These are phyloP conservation scores for Przewalskia tangutica DNA, from an alignment of 257 asterid species.

Conservation along the genomic window DNA sequence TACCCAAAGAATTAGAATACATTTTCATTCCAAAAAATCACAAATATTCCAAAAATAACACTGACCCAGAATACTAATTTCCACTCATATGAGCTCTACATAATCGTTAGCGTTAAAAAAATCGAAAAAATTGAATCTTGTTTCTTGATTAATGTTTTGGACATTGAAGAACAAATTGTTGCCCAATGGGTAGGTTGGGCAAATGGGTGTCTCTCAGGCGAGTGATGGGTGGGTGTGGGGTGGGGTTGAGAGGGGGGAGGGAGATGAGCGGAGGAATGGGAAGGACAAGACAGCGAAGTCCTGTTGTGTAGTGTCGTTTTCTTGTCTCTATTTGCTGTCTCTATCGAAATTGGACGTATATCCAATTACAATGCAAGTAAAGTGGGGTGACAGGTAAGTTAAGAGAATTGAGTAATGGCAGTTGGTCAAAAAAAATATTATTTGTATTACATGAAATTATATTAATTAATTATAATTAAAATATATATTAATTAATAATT, in stretches of 20 bases:
- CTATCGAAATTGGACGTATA: background rate
- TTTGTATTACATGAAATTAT: background rate
- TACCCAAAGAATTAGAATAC: slow-evolving; percentile 20
- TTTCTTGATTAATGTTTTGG: too few relatives aligned
- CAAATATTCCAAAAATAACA: background rate
- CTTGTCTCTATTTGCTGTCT: slow-evolving; percentile 7
- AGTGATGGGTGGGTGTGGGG: background rate
- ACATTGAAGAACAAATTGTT: slow-evolving; percentile 4
- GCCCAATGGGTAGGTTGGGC: background rate
- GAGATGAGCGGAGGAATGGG: background rate
- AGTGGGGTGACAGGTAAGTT: background rate
- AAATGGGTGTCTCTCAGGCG: background rate
- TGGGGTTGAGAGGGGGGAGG: background rate
- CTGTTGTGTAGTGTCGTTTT: slow-evolving; percentile 35
- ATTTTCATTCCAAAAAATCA: slow-evolving; percentile 36
- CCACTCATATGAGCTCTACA: background rate
- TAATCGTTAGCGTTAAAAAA: background rate
- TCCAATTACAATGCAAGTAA: background rate
- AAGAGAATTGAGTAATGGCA: background rate
- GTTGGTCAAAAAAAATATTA: background rate
- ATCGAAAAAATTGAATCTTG: too few relatives aligned
- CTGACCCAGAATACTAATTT: background rate
- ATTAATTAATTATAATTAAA: background rate
- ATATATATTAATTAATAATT: too few relatives aligned
- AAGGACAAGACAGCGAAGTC: slow-evolving; percentile 57